Evolutionary conservation across 495 filamentous ascomycete species (phyloP), one percentile per base, ranked within the genome.

Genomic region (Hypoxylon crocopeplum): DNA sequence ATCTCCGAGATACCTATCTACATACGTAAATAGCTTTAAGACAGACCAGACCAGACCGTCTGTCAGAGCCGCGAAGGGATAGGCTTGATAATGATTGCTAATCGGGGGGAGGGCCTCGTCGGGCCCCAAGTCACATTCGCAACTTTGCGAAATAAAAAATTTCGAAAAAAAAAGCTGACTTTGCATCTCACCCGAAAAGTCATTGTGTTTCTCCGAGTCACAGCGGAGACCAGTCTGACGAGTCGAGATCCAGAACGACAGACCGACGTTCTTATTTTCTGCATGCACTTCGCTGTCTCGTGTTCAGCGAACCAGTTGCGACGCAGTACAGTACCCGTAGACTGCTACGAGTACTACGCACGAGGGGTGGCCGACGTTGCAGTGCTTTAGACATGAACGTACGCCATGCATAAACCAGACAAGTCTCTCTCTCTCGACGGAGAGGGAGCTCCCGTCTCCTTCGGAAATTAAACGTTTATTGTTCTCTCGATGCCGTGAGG

Each of bases 381-480:
- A 48, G 30, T 22, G 50, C 47, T 21, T 47, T 32, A 56, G n/a
- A n/a, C 51, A 51, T 34, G 30, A 51, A 41, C 41, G 34, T 57
- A 57, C 34, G 47, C 52, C 52, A 63, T 52, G 53, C 59, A 48
- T 34, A 46, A 4, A 30, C 39, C 24, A 22, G 24, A 27, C 29
- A 10, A 6, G 41, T 7, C 29, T 12, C n/a, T 17, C 12, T 22
- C 21, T 29, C n/a, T 11, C 19, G 21, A 30, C 30, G 48, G 25
- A 36, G 20, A 33, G 29, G 19, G 19, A 36, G 46, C 32, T 24
- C 39, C 52, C 47, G 52, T 36, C 40, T 27, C 40, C 59, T 39
- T 63, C 52, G 52, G 59, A 63, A 34, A 56, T 62, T 44, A 53
- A 47, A 15, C 40, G 33, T n/a, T 33, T 41, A 1, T 53, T 55